Evolutionary conservation across 768 basidiomycete species (phyloP), one percentile per base, ranked within the genome.

Genomic region (Pisolithus albus): DNA sequence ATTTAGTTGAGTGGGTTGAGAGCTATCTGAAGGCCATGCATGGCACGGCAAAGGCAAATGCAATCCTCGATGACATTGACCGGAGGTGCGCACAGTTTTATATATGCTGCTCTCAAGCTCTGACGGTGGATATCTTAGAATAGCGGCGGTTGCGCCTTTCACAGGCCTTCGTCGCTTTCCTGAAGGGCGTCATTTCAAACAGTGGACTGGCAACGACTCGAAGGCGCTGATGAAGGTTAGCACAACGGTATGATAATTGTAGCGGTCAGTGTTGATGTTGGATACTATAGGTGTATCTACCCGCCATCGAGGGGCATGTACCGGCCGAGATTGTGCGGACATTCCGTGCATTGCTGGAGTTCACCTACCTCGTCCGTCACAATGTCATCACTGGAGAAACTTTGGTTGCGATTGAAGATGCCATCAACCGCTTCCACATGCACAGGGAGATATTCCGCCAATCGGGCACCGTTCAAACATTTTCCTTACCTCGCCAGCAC

Each of bases 211-310:
- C 21, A 23, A 23, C 46, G 65, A 73, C 46, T 72, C 68, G 0
- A 71, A 71, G 45, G 70, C 59, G 0, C 49, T 71, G 0, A 72
- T 72, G 68, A 71, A 72, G 64, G 67, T 28, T 69, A 43, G 16
- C 47, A 51, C 50, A 10, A 40, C 26, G 37, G 21, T n/a, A 19
- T 34, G 23, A 26, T 23, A n/a, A 38, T 42, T 43, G 10, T 54
- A 50, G 16, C 28, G 21, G 19, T 39, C 4, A 18, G 28, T 37
- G 32, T 19, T 36, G 13, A 28, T 16, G 21, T 23, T 23, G 21
- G 23, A n/a, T 39, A 30, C n/a, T 16, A 6, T 46, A 64, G 64
- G 57, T 64, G 9, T 67, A 58, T 50, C 43, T 67, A 6, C 52
- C 61, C 10, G 61, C 62, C 1, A 56, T 66, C 13, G 51, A 45